Base-by-base conservation (phyloP, 306 rosid genomes). In the Luffa acutangula region DNA sequence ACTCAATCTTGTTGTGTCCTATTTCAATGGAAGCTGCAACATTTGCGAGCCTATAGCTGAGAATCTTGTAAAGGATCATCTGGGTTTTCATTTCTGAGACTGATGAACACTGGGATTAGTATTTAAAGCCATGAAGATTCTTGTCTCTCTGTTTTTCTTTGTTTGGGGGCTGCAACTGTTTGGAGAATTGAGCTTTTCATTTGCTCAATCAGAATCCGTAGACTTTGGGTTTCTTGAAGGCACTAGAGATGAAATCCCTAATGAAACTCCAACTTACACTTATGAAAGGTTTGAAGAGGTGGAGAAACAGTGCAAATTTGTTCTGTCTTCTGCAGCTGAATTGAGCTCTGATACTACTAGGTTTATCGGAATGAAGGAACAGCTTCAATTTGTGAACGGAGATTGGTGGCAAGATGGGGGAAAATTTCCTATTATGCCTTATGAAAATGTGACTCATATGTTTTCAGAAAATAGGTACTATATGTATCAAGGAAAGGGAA, bases 361-460 rank as follows among this genome's bases (percentile, higher is more conserved):
- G 46, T 67, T 84, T 58, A 74, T 52, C 73, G 88, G 84, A 54
- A 82, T 94, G 79, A 87, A 89, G 78, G 70, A 83, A 58, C 92
- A 91, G 69, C 87, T 94, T 67, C 79, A 81, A 69, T 91, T 94
- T 83, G 84, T 86, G 9, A 85, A 89, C 82, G 98, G 97, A 63
- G 98, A 94, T 84, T 94, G 98, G 97, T 79, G 63, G 59, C 95
- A 94, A 80, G 90, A 84, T 51, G 85, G 20, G 36, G 90, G 89
- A 34, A 87, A 89, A 64, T 84, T 82, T 75, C 97, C 98, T 31
- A 65, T 94, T 7, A 80, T 92, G 88, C 98, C 98, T 1, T 94
- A 89, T 82, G 86, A 88, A 80, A 88, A 76, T 58, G 31, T 36
- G 51, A 64, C 69, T 21, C 75, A 69, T 76, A 54, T 63, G 3